Evolutionary conservation across 306 rosid species (phyloP), one percentile per base, ranked within the genome.

Genomic region (Cucumis cinereus): DNA sequence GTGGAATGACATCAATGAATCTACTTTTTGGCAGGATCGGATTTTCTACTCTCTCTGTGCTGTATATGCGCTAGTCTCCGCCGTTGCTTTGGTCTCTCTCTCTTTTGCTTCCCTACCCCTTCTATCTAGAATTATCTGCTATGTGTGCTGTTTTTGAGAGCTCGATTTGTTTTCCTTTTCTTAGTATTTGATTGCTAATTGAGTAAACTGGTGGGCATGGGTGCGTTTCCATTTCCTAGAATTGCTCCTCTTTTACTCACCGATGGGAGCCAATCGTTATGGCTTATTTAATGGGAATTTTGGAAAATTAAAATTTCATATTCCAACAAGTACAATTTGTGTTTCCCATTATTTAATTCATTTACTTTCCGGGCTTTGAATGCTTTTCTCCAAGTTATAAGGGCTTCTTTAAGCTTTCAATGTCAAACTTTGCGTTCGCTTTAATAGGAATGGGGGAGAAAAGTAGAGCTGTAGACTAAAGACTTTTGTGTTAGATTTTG

Each of bases 31-130:
- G 85, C 96, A 89, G 74, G 68, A 71, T 76, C 90, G 85, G 54
- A 74, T 92, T 76, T 89, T 91, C 86, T 94, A 80, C 87, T 49
- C 83, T 49, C 96, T 94, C 54, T 89, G 90, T 72, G 94, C 89
- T 15, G 84, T 90, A 77, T 94, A 90, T 59, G 93, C 95, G 16
- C 84, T 94, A 15, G 93, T 94, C 79, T 89, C 98, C 76, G 77
- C 81, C 80, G 80, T 90, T 13, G 98, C 98, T 78, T 85, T 94
- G 83, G 98, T 91, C 50, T 60, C 59, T 59, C 59, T 59, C 73
- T 66, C 60, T 40, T 15, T 54, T 69, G 49, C 24, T n/a, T 81
- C 50, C 66, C 1, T 4, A n/a, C 3, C 28, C 0, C 41, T 3
- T 15, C 20, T 38, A 45, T 67, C 17, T 45, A 19, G 15, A 55